Conservation (phyloP, 768 basidiomycete genomes). For the Termitomyces sp. region DNA sequence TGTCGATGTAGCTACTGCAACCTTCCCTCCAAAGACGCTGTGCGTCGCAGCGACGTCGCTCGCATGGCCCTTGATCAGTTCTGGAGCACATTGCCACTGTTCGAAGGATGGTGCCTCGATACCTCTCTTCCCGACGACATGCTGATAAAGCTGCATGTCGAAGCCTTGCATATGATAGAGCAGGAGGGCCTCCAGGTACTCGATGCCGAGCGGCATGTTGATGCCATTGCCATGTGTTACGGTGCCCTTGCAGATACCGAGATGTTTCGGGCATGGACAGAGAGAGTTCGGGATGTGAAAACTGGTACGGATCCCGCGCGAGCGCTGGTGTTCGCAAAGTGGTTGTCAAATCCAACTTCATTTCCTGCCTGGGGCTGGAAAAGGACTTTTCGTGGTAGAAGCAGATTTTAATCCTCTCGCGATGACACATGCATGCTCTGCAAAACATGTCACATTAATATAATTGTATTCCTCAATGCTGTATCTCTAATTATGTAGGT, state of each 20-base stretch:
- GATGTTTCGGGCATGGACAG: slow-evolving; percentile 30
- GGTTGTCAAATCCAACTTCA: slow-evolving; percentile 28
- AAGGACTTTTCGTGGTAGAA: slow-evolving; percentile 14
- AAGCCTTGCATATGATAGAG: slow-evolving; percentile 25
- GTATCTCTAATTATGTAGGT: not conserved
- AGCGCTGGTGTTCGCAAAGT: slow-evolving; percentile 25
- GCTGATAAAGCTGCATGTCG: slow-evolving; percentile 27
- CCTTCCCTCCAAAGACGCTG: slow-evolving; percentile 7
- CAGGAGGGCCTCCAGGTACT: slow-evolving; percentile 30
- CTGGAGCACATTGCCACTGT: slow-evolving; percentile 23
- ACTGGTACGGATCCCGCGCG: slow-evolving; percentile 15
- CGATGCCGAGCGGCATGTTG: slow-evolving; percentile 25
- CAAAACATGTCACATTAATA: not conserved
- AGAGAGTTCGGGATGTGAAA: slow-evolving; percentile 22
- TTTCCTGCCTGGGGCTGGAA: slow-evolving; percentile 36
- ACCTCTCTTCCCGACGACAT: slow-evolving; percentile 18
- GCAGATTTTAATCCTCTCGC: not conserved
- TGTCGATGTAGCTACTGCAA: slow-evolving; percentile 27
- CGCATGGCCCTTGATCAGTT: slow-evolving; percentile 23
- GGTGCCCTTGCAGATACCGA: slow-evolving; percentile 32
- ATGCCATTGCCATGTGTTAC: slow-evolving; percentile 36
- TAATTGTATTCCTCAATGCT: not conserved
- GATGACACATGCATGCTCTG: not conserved
- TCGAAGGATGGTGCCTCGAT: slow-evolving; percentile 31
- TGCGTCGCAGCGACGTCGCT: slow-evolving; percentile 22